Base-by-base conservation (phyloP, 2,329 filamentous ascomycete species). In the Phoma sp. region DNA sequence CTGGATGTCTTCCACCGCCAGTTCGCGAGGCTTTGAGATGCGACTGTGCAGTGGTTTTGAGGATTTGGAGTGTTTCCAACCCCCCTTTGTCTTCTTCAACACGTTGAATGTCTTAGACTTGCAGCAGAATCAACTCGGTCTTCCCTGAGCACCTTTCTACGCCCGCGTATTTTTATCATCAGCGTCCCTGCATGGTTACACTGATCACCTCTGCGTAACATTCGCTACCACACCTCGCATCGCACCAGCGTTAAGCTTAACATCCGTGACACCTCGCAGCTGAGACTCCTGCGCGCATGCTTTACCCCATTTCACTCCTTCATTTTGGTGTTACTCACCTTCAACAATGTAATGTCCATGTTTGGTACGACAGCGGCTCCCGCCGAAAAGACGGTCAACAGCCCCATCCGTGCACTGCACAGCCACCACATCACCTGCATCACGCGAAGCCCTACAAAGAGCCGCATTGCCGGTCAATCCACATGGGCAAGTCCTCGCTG, bases 401-500 rank as follows among this genome's bases (percentile, higher is more conserved):
- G 26, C 49, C 50, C 50, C 50, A 42, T 38, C 37, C 25, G 20
- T 46, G 39, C 51, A 30, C 33, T 30, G 51, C 51, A 54, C 51
- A 54, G 51, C 51, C 51, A 54, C 51, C 51, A 54, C 45, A 49
- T 46, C 45, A 49, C 38, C n/a, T 26, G 38, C 32, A 47, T 43
- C 51, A 48, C 38, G 33, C 30, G 45, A 42, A 52, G 18, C 28
- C 42, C 48, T 28, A 28, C 28, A 34, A 25, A 48, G 51, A 54
- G 45, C 51, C 51, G 45, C 51, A 48, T 45, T 48, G 45, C 51
- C 51, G 51, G 51, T 54, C 51, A 54, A 37, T 40, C 33, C 39
- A 39, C 28, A 20, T 5, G 6, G 51, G 38, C 45, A 45, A 30
- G 33, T 36, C 39, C 28, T 40, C 17, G 28, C 45, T 34, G 45